Percentiles rank a stretch among this genome's conserved stretches.
phyloP scores from a whole-genome alignment of 768 basidiomycete species.

The Amanita fuliginea region DNA sequence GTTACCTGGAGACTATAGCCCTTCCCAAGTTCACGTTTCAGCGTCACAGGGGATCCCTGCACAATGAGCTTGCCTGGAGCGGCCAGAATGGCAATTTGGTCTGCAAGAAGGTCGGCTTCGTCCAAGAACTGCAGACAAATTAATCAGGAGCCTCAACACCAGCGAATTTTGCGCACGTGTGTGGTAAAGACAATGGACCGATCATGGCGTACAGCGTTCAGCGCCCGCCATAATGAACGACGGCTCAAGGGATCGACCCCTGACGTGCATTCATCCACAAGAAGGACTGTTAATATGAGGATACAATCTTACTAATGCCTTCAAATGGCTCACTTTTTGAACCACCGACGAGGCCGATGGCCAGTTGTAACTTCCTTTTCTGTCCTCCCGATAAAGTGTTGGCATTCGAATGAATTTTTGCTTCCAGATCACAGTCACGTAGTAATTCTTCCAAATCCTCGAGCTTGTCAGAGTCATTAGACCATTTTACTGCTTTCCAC shows the following conservation, averaged over 20 bases:
- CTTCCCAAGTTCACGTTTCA: conserved; percentile 61
- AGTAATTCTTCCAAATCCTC: conserved; percentile 58
- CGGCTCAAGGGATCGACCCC: conserved; percentile 77
- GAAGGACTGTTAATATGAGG: conserved; percentile 25
- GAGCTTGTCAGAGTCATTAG: conserved; percentile 27
- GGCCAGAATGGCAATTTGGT: conserved; percentile 64
- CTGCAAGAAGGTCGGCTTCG: conserved; percentile 70
- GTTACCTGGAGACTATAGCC: conserved; percentile 58
- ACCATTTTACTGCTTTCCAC: conserved; percentile 65
- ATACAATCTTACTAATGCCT: conserved; percentile 4
- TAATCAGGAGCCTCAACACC: neutral
- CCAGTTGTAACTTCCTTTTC: conserved; percentile 76
- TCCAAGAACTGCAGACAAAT: conserved; percentile 46
- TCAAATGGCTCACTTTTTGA: conserved; percentile 42
- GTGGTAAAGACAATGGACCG: conserved; percentile 71
- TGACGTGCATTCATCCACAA: conserved; percentile 66
- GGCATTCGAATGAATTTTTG: conserved; percentile 58
- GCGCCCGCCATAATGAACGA: conserved; percentile 64
- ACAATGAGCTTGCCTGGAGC: conserved; percentile 70
- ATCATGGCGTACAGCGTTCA: conserved; percentile 55
- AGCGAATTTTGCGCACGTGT: conserved; percentile 35
- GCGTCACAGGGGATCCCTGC: conserved; percentile 59
- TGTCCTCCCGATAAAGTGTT: conserved; percentile 67
- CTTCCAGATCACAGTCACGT: conserved; percentile 61
- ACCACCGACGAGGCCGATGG: conserved; percentile 68